Evolutionary conservation across 306 rosid species (phyloP).

Genomic region (Sesbania bispinosa): DNA sequence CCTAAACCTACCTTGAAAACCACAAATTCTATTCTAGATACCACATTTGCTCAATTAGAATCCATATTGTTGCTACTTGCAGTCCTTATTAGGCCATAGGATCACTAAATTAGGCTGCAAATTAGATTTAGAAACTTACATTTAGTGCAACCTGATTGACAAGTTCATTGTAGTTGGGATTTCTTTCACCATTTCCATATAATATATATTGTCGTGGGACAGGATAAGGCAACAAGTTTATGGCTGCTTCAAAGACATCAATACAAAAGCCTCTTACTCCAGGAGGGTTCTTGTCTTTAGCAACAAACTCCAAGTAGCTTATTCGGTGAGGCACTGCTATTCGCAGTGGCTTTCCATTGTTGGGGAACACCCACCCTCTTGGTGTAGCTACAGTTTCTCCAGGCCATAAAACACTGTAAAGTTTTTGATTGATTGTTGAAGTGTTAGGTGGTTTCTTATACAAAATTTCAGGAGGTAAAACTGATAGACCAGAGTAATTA

Average conservation of each 20-base stretch:
- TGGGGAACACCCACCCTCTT: slow-evolving; percentile 91
- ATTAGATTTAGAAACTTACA: slow-evolving; percentile 54
- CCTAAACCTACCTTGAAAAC: slow-evolving; percentile 6
- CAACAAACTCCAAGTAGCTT: slow-evolving; percentile 56
- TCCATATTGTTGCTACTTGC: background rate
- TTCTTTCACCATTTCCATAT: slow-evolving; percentile 65
- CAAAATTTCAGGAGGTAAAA: slow-evolving; percentile 56
- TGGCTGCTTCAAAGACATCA: slow-evolving; percentile 91
- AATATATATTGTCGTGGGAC: slow-evolving; percentile 66
- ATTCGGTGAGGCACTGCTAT: slow-evolving; percentile 83
- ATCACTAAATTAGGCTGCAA: slow-evolving; percentile 8
- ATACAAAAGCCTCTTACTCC: slow-evolving; percentile 84
- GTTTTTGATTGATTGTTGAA: slow-evolving; percentile 48
- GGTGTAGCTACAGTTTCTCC: slow-evolving; percentile 62
- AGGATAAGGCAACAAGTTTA: slow-evolving; percentile 82
- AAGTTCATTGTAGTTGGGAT: slow-evolving; percentile 52
- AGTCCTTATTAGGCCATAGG: background rate
- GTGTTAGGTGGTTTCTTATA: slow-evolving; percentile 45
- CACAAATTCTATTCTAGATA: background rate
- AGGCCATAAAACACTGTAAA: slow-evolving; percentile 79
- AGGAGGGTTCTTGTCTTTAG: slow-evolving; percentile 65
- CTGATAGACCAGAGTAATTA: slow-evolving; percentile 74
- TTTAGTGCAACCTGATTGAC: slow-evolving; percentile 54
- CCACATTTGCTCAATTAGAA: background rate
- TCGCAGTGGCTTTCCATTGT: slow-evolving; percentile 79